These are phyloP conservation scores for Irpex lacteus DNA, from an alignment of 1,284 basidiomycete genomes.

Conservation along the genomic window DNA sequence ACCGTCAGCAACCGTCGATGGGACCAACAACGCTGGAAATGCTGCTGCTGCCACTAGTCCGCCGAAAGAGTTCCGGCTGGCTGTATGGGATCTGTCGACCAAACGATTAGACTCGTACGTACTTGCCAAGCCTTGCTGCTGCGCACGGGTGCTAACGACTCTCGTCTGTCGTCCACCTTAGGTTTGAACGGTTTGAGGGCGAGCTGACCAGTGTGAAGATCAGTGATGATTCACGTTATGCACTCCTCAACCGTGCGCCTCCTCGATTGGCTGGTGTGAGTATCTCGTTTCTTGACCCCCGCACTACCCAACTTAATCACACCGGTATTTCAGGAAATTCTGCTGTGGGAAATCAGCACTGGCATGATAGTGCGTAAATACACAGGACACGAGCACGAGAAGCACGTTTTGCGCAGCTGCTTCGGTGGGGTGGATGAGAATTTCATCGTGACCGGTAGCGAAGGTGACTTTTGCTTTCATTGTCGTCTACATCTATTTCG, in stretches of 20 bases:
- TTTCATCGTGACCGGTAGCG: constrained; percentile 92
- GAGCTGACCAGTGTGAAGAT: constrained; percentile 89
- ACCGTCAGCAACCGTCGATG: background rate
- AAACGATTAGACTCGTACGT: constrained; percentile 64
- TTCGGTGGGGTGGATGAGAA: constrained; percentile 92
- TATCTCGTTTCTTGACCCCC: background rate
- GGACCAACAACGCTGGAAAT: background rate
- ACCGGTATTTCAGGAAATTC: constrained; percentile 66
- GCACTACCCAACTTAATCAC: constrained; percentile 4
- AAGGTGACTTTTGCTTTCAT: constrained; percentile 54
- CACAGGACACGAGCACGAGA: constrained; percentile 77
- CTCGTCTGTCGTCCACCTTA: constrained; percentile 27
- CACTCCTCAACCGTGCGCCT: constrained; percentile 84
- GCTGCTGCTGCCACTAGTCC: constrained; percentile 33
- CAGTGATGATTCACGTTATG: constrained; percentile 84
- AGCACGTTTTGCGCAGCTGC: constrained; percentile 86
- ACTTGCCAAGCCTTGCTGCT: constrained; percentile 8
- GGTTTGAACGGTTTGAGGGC: constrained; percentile 66
- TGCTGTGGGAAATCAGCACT: constrained; percentile 79
- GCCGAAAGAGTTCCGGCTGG: constrained; percentile 58
- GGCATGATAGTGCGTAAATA: constrained; percentile 75
- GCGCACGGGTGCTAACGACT: constrained; percentile 3
- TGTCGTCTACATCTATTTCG: constrained; percentile 6
- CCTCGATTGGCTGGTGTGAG: constrained; percentile 45
- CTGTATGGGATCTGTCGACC: constrained; percentile 72